phyloP scores from a whole-genome alignment of 2,329 filamentous ascomycete species.

The Fusarium decemcellulare region DNA sequence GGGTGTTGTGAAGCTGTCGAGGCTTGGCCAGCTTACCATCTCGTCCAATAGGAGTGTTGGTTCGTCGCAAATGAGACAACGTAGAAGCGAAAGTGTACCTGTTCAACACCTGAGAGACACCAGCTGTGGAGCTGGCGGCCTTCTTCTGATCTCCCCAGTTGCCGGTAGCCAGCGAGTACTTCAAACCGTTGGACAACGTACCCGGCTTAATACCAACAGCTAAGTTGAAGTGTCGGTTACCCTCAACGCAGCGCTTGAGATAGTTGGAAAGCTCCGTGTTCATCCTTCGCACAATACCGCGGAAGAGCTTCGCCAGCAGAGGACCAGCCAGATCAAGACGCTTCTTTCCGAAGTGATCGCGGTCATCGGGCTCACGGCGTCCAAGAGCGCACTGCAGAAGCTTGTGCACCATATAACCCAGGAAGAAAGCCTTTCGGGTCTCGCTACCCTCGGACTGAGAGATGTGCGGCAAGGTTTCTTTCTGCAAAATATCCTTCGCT shows the following conservation, averaged over 20 bases:
- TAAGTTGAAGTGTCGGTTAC: conserved; percentile 89
- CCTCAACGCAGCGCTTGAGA: conserved; percentile 92
- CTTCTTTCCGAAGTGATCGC: conserved; percentile 99
- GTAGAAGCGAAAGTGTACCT: conserved; percentile 98
- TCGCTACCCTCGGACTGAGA: conserved; percentile 96
- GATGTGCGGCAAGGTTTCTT: conserved; percentile 96
- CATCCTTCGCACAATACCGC: conserved; percentile 90
- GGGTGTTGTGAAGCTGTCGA: conserved; percentile 93
- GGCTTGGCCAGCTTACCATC: conserved; percentile 99
- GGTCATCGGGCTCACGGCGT: conserved; percentile 93
- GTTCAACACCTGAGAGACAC: conserved; percentile 98
- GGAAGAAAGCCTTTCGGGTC: conserved; percentile 96
- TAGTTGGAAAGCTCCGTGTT: conserved; percentile 93
- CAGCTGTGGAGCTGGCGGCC: conserved; percentile 92
- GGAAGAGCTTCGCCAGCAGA: conserved; percentile 95
- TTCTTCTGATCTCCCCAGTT: conserved; percentile 99
- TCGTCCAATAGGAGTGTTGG: conserved; percentile 95
- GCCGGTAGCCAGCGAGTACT: conserved; percentile 96
- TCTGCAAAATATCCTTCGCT: conserved; percentile 94
- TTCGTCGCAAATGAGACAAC: conserved; percentile 94
- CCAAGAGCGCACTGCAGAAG: conserved; percentile 94
- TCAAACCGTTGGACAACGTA: conserved; percentile 92
- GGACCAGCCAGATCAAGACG: conserved; percentile 95
- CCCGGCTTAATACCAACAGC: conserved; percentile 91
- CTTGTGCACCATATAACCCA: conserved; percentile 99